These are phyloP conservation scores for Cyberlindnera meyerae DNA, from an alignment of 805 yeast genomes.

Conservation along the genomic window DNA sequence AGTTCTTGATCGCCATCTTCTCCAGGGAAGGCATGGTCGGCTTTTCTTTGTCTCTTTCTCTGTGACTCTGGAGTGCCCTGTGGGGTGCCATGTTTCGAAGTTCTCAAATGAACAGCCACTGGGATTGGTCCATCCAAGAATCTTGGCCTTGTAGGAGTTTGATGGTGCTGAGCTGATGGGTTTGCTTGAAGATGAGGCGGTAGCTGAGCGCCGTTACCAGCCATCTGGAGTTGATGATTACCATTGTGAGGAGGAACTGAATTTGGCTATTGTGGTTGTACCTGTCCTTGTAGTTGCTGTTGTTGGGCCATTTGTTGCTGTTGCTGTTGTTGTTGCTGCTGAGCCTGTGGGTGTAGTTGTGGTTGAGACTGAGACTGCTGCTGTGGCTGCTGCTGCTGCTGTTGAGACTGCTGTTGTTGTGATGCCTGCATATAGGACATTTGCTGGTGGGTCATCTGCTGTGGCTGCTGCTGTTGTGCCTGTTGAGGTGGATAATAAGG, in stretches of 20 bases:
- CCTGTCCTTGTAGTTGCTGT: conserved; percentile 7
- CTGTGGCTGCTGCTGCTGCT: conserved; percentile 9
- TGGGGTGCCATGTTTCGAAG: conserved; percentile 8
- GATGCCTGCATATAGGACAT: background rate
- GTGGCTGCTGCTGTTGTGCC: conserved; percentile 11
- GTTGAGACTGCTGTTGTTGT: conserved; percentile 9
- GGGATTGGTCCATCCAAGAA: conserved; percentile 9
- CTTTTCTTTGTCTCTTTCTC: conserved; percentile 24
- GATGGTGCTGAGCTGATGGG: conserved; percentile 16
- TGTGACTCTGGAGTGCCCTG: conserved; percentile 19
- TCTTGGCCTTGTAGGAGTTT: conserved; percentile 24
- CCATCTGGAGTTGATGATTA: conserved; percentile 10
- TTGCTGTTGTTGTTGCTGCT: conserved; percentile 1
- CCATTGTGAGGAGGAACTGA: conserved; percentile 1
- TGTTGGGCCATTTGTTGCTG: background rate
- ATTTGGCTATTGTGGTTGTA: conserved; percentile 10
- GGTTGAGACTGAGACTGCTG: background rate
- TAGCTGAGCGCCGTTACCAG: background rate
- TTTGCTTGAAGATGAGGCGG: conserved; percentile 18
- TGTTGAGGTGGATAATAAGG: conserved; percentile 8
- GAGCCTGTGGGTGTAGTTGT: background rate
- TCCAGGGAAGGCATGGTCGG: conserved; percentile 25
- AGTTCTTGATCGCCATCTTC: conserved; percentile 35
- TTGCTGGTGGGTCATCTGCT: conserved; percentile 1
- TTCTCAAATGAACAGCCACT: conserved; percentile 4